These are phyloP conservation scores for Amaranthus cruentus DNA, from an alignment of 148 eudicot species.

Conservation along the genomic window DNA sequence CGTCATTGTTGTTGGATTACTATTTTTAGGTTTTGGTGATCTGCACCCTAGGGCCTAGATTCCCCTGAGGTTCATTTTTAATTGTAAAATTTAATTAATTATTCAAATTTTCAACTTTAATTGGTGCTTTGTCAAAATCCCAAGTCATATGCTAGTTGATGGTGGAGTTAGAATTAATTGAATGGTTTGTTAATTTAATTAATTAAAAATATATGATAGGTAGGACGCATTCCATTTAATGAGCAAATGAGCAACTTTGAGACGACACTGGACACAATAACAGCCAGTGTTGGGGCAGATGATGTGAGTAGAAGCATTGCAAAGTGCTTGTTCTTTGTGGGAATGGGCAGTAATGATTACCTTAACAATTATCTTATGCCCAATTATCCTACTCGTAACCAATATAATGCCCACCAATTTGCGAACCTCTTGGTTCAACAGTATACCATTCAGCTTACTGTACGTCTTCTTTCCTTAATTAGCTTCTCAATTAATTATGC, in stretches of 20 bases:
- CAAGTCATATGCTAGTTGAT: not conserved
- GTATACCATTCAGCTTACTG: conserved; percentile 65
- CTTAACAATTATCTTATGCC: conserved; percentile 96
- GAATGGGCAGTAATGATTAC: conserved; percentile 98
- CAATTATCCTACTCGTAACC: conserved; percentile 66
- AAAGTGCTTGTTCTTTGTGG: conserved; percentile 65
- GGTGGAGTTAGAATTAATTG: not conserved
- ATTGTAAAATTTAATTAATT: no score
- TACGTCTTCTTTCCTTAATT: conserved; percentile 20
- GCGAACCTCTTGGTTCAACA: conserved; percentile 62
- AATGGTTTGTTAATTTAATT: not conserved
- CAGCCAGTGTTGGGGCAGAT: conserved; percentile 41
- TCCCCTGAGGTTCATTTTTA: no score
- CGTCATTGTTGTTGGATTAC: no score
- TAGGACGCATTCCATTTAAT: conserved; percentile 82
- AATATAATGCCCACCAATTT: conserved; percentile 54
- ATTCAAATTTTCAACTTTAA: no score
- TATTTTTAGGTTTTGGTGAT: no score
- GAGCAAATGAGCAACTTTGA: conserved; percentile 74
- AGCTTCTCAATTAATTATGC: not conserved
- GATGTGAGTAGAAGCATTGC: conserved; percentile 45
- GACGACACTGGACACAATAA: conserved; percentile 55
- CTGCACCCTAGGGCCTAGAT: no score
- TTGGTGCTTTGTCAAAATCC: not conserved
- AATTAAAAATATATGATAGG: conserved; percentile 24